These are phyloP conservation scores for Bothriochloa decipiens DNA, from an alignment of 176 grass and related monocot genomes.

Conservation along the genomic window DNA sequence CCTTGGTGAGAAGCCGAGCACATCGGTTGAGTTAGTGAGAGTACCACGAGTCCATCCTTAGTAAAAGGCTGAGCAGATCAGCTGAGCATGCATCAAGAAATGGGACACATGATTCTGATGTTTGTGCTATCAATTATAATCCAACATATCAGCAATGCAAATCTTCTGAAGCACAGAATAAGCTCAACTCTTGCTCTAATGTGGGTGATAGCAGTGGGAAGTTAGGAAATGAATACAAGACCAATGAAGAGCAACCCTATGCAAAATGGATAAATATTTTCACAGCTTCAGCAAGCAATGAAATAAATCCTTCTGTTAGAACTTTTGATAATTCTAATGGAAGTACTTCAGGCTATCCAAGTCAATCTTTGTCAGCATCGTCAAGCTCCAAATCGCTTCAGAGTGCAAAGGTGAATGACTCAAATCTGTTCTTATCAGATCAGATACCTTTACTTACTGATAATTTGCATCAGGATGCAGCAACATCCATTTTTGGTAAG, in stretches of 20 bases:
- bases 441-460: constrained; percentile 23
- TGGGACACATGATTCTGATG: not conserved
- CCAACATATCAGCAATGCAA: constrained; percentile 18
- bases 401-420: constrained; percentile 20
- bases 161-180: constrained; percentile 41
- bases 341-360: not conserved
- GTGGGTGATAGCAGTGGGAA: constrained; percentile 45
- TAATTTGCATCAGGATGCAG: constrained; percentile 33
- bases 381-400: constrained; percentile 49
- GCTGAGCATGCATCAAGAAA: constrained; percentile 19
- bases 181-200: constrained; percentile 36
- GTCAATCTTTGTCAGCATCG: constrained; percentile 18
- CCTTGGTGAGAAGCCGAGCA: constrained; percentile 24
- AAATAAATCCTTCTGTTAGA: constrained; percentile 31
- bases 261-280: constrained; percentile 29
- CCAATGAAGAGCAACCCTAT: constrained; percentile 37
- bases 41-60: constrained; percentile 17
- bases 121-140: constrained; percentile 17
- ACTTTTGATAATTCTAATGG: constrained; percentile 34
- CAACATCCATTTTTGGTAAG: constrained; percentile 46
- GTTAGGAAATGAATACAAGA: constrained; percentile 38
- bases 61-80: constrained; percentile 21
- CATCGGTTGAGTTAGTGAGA: constrained; percentile 18
- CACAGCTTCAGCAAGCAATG: constrained; percentile 36
- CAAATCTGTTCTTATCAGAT: constrained; percentile 13